These are phyloP conservation scores for Chenopodium suecicum DNA, from an alignment of 148 eudicot species.

Conservation along the genomic window DNA sequence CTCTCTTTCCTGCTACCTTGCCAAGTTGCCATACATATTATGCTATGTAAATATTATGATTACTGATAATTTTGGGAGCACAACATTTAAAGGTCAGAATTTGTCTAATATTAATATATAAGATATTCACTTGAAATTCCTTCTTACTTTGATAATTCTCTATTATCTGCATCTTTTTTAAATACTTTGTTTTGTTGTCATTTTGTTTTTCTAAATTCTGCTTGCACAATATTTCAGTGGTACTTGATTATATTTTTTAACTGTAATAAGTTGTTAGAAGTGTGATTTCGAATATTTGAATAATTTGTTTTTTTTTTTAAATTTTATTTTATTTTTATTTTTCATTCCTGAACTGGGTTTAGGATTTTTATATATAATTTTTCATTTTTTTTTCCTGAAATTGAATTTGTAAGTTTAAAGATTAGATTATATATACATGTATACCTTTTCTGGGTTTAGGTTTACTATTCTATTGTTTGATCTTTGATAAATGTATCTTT, in stretches of 20 bases:
- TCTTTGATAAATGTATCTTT: background rate
- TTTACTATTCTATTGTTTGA: conserved; percentile 27
- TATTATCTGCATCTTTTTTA: too few relatives aligned
- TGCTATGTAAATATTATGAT: background rate
- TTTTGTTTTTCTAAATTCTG: background rate
- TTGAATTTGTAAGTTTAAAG: background rate
- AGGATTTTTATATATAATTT: too few relatives aligned
- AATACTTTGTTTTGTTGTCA: too few relatives aligned
- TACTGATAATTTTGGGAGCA: background rate
- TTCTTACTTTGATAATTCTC: background rate
- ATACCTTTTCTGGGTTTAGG: background rate
- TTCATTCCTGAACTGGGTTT: background rate
- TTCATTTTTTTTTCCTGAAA: too few relatives aligned
- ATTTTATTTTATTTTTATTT: background rate
- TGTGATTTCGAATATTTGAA: background rate
- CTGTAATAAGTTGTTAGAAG: background rate
- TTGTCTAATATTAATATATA: background rate
- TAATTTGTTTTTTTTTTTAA: background rate
- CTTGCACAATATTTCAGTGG: background rate
- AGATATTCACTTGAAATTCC: background rate
- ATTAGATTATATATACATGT: background rate
- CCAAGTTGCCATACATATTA: background rate
- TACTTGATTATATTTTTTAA: background rate
- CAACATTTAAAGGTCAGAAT: background rate
- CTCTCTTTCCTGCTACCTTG: background rate